phyloP scores from a whole-genome alignment of 1,284 basidiomycete genomes.

The Moesziomyces parantarcticus region DNA sequence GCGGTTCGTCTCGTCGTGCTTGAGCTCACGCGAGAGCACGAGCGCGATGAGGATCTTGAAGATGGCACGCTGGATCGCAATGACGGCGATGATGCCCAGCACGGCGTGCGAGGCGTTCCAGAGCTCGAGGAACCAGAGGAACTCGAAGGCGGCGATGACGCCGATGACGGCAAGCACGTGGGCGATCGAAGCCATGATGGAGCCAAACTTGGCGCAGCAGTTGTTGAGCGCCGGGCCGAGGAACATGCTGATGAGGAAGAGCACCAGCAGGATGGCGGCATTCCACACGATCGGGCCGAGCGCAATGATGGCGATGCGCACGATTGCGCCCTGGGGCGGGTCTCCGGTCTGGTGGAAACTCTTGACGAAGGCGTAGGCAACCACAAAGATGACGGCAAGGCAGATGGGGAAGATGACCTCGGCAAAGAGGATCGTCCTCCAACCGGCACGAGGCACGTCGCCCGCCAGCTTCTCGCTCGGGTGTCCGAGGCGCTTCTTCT shows the following conservation, averaged over 20 bases:
- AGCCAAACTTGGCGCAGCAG: slow-evolving; percentile 68
- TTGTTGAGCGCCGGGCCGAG: slow-evolving; percentile 90
- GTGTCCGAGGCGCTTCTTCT: slow-evolving; percentile 68
- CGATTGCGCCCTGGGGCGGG: slow-evolving; percentile 75
- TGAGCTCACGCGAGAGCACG: slow-evolving; percentile 66
- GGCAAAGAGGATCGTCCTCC: slow-evolving; percentile 65
- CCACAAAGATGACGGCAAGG: slow-evolving; percentile 64
- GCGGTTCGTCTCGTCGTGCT: slow-evolving; percentile 68
- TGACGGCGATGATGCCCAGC: slow-evolving; percentile 68
- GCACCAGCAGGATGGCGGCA: slow-evolving; percentile 82
- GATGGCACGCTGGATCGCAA: slow-evolving; percentile 67
- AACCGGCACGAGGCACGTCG: slow-evolving; percentile 66
- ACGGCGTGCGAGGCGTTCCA: slow-evolving; percentile 91
- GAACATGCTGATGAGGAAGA: slow-evolving; percentile 91
- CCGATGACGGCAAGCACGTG: slow-evolving; percentile 65
- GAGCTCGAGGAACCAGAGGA: slow-evolving; percentile 89
- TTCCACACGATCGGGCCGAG: slow-evolving; percentile 97
- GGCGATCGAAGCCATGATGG: slow-evolving; percentile 66
- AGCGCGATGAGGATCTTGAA: slow-evolving; percentile 67
- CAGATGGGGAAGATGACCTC: slow-evolving; percentile 64
- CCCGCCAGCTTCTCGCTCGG: slow-evolving; percentile 67
- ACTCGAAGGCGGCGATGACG: slow-evolving; percentile 59
- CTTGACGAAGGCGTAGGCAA: slow-evolving; percentile 68
- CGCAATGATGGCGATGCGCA: slow-evolving; percentile 91
- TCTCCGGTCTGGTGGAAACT: slow-evolving; percentile 60